Evolutionary conservation across 1,284 basidiomycete genomes (phyloP).

Genomic region (Sphagnurus paluster): DNA sequence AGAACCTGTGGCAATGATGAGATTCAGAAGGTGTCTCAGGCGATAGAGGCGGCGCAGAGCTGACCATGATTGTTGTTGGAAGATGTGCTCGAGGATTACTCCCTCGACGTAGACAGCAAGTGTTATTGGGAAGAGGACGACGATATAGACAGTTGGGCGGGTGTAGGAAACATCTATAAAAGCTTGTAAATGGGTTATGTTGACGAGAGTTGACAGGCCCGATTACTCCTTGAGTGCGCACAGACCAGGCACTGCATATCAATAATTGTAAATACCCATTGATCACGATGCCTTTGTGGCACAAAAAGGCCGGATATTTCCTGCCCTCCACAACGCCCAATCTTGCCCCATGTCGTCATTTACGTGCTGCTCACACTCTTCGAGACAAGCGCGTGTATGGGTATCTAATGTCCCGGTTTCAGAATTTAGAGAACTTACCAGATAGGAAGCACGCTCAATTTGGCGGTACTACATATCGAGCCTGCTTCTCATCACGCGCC

Average conservation of each 20-base stretch:
- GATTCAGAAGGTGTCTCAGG: too few species aligned
- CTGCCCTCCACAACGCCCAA: too few species aligned
- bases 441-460: too few species aligned
- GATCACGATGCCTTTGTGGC: too few species aligned
- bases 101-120: conserved; percentile 43
- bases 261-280: conserved; percentile 8
- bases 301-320: too few species aligned
- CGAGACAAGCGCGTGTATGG: too few species aligned
- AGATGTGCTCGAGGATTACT: conserved; percentile 38
- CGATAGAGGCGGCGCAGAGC: conserved; percentile 19
- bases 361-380: too few species aligned
- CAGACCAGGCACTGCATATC: conserved; percentile 32
- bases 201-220: conserved; percentile 49
- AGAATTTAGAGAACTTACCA: too few species aligned
- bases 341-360: too few species aligned
- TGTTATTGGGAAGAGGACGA: conserved; percentile 46
- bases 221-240: conserved; percentile 34
- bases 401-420: too few species aligned
- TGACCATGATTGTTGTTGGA: conserved; percentile 36
- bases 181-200: conserved; percentile 33
- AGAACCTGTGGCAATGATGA: conserved; percentile 49
- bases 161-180: conserved; percentile 43
- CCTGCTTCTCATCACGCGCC: too few species aligned
- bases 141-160: conserved; percentile 25
- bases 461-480: too few species aligned